These are phyloP conservation scores for Aspergillus sp. DNA, from an alignment of 2,329 filamentous ascomycete species.

Conservation along the genomic window DNA sequence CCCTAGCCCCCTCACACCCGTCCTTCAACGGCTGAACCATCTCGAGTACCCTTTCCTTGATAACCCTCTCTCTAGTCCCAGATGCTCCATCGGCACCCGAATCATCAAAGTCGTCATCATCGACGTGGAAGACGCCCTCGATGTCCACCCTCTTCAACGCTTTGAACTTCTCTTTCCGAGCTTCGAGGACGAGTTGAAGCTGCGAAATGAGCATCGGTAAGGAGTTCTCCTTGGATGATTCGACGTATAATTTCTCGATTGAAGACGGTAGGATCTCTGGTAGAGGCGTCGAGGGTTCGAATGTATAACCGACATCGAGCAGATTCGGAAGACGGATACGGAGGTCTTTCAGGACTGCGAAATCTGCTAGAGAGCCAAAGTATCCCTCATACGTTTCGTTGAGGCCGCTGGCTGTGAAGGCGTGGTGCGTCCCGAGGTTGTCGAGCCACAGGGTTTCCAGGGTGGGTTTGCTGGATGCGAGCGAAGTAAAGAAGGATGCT, in stretches of 20 bases:
- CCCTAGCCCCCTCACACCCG: conserved; percentile 26
- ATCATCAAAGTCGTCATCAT: conserved; percentile 26
- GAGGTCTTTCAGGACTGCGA: conserved; percentile 31
- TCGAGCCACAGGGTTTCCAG: conserved; percentile 37
- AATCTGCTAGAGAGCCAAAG: conserved; percentile 35
- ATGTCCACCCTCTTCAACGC: conserved; percentile 28
- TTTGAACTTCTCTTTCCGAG: conserved; percentile 24
- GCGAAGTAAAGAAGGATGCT: conserved; percentile 30
- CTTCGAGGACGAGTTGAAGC: conserved; percentile 27
- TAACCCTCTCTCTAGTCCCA: conserved; percentile 14
- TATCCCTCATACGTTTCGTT: conserved; percentile 38
- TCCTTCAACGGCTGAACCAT: conserved; percentile 28
- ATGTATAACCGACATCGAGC: conserved; percentile 34
- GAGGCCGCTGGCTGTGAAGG: conserved; percentile 33
- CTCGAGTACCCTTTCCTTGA: conserved; percentile 32
- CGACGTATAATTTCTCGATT: conserved; percentile 32
- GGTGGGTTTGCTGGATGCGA: conserved; percentile 29
- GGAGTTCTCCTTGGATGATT: conserved; percentile 34
- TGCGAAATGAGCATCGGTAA: conserved; percentile 32
- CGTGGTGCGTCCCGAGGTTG: conserved; percentile 31
- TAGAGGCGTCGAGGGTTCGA: conserved; percentile 29
- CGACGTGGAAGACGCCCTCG: conserved; percentile 35
- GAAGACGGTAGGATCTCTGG: conserved; percentile 29
- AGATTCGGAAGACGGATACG: conserved; percentile 39
- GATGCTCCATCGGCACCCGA: conserved; percentile 4